Percentiles rank a stretch among this genome's conserved stretches.
Conservation (phyloP, 257 asterid genomes). For the Avicennia marina region DNA sequence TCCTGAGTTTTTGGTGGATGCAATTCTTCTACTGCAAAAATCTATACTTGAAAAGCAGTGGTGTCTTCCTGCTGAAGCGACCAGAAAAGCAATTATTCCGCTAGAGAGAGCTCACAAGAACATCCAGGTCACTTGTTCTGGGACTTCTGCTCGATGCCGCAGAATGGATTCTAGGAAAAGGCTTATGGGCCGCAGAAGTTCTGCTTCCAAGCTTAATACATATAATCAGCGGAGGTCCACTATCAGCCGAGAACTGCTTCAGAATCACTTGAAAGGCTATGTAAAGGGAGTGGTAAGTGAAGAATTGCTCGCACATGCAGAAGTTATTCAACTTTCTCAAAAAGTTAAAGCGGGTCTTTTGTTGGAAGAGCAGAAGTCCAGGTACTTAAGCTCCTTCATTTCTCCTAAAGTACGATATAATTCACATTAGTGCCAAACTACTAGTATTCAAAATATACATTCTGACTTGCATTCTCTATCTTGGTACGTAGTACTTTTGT, state of each 20-base stretch:
- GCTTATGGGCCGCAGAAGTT: slow-evolving; percentile 18
- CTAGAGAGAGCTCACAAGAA: slow-evolving; percentile 26
- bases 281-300: slow-evolving; percentile 60
- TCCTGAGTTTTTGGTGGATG: slow-evolving; percentile 46
- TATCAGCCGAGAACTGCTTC: slow-evolving; percentile 50
- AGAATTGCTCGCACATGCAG: slow-evolving; percentile 69
- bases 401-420: not conserved
- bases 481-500: too few species aligned
- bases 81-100: not conserved
- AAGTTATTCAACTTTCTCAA: slow-evolving; percentile 79
- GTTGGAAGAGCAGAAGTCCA: slow-evolving; percentile 64
- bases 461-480: too few species aligned
- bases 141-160: slow-evolving; percentile 71
- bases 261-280: slow-evolving; percentile 59
- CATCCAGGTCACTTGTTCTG: slow-evolving; percentile 49
- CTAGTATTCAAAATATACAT: too few species aligned
- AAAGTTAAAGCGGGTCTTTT: slow-evolving; percentile 61
- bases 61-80: slow-evolving; percentile 51
- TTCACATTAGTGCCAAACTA: not conserved
- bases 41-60: slow-evolving; percentile 93
- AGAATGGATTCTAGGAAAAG: slow-evolving; percentile 50
- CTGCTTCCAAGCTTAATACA: slow-evolving; percentile 18
- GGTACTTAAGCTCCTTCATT: slow-evolving; percentile 30
- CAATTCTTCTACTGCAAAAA: slow-evolving; percentile 77
- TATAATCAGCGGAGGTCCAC: slow-evolving; percentile 36